Evolutionary conservation across 2,329 filamentous ascomycete species (phyloP), one percentile per base, ranked within the genome.

Genomic region (Helotiales sp.): DNA sequence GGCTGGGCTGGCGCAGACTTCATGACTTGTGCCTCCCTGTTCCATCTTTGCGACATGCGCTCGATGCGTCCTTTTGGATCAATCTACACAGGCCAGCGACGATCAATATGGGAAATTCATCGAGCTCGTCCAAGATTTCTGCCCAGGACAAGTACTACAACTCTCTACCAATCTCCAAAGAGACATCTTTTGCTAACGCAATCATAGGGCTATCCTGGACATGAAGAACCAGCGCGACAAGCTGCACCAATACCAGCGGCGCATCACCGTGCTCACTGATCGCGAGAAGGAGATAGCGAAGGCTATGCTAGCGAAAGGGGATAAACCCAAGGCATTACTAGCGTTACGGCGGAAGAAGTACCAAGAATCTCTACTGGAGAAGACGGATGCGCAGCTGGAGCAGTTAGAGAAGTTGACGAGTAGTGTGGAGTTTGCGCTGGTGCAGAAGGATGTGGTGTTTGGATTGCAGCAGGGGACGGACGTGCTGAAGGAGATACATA

Each of bases 201-300:
- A 55, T 62, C 22, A 65, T 55, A 97, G 94, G 83, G 95, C 95
- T 68, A 97, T 98, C 80, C 91, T 98, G 76, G 94, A 98, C 82
- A 91, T 98, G 83, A 98, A 98, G 83, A 93, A 89, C 81, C 95
- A 98, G 83, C 94, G 96, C 79, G 96, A 99, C 84, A 96, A 93
- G 80, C 90, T 99, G 3, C 94, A 96, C 77, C 93, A 97, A 79
- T 98, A 98, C 83, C 95, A 97, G 80, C 91, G 91, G 76, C 91
- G 92, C 75, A 96, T 99, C 77, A 91, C 89, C 40, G 85, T 92
- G 61, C 88, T 99, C 43, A 97, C 95, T 6, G 87, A 90, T 77
- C 91, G 91, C 72, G 95, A 99, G 82, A 97, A 91, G 58, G 91
- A 89, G 54, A 91, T 97, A 66, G 95, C 96, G 24, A 89, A 88